Base-by-base conservation (phyloP, 2,329 filamentous ascomycete genomes). In the Coleophoma eucalyptorum region DNA sequence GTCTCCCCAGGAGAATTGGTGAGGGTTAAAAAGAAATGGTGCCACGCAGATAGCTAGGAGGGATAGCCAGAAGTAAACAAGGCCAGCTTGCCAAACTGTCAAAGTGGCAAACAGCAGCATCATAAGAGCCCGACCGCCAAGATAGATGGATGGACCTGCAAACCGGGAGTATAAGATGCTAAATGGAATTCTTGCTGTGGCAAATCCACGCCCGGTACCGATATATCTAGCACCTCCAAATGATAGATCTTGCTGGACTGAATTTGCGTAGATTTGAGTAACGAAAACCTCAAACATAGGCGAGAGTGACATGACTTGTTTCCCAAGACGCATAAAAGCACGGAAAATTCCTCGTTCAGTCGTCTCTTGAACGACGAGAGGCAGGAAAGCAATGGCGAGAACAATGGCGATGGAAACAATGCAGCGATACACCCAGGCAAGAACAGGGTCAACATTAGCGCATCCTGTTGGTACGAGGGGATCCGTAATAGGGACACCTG, bases 261-360 rank as follows among this genome's bases (percentile, higher is more conserved):
- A 87, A 72, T 97, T 97, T 73, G 94, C 90, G 67, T 99, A 99
- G 66, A 99, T 99, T 71, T 97, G 94, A 70, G 90, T 96, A 58
- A 97, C 93, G 67, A 99, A 99, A 54, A 99, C 93, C 74, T 99
- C 94, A 72, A 99, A 99, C 70, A 99, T 86, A 33, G 91, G 91
- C 50, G 94, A 99, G 52, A 96, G 76, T 7, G 94, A 99, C 60
- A 85, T 89, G 68, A 99, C 90, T 67, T 99, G 95, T 79, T 99
- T 99, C 50, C 85, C 86, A 64, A 99, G 82, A 81, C 94, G 93
- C 52, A 90, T 91, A n/a, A 86, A 83, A 50, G 93, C 93, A 63
- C 94, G 91, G 83, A 90, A 92, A 61, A 95, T 81, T 64, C 94
- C 94, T 74, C 94, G 89, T 69, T 99, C 94, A 7, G 91, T 97